These are phyloP conservation scores for Saccharomycopsis crataegensis DNA, from an alignment of 1,139 yeast species.

Conservation along the genomic window DNA sequence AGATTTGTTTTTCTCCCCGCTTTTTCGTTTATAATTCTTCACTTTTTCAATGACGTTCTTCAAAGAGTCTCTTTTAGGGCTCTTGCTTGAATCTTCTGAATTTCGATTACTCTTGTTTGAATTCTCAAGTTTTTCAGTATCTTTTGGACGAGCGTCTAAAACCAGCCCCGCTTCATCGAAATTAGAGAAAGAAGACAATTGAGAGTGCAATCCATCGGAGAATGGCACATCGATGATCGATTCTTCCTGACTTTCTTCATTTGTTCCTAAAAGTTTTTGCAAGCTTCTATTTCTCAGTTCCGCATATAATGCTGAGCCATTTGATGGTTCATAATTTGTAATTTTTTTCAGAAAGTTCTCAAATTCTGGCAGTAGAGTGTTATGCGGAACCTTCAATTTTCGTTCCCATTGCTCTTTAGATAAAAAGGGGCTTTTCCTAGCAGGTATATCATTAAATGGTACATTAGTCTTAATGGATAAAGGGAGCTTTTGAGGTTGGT, in stretches of 20 bases:
- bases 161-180: slow-evolving; percentile 3
- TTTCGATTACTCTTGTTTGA: background rate
- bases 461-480: too few relatives aligned
- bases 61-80: slow-evolving; percentile 9
- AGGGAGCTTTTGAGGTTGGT: too few relatives aligned
- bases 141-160: background rate
- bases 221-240: background rate
- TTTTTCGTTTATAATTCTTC: slow-evolving; percentile 2
- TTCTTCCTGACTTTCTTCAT: background rate
- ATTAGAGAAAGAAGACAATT: slow-evolving; percentile 2
- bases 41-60: slow-evolving; percentile 7
- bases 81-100: slow-evolving; percentile 3
- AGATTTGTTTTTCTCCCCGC: background rate
- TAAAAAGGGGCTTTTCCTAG: background rate
- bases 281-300: slow-evolving; percentile 9
- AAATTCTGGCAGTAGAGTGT: background rate
- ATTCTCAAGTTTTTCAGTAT: background rate
- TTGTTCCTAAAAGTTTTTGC: slow-evolving; percentile 8
- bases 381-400: background rate
- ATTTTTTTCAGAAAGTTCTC: background rate
- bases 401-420: background rate
- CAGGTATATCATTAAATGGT: too few relatives aligned
- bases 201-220: background rate
- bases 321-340: background rate
- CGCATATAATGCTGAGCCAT: background rate